Percentiles rank a stretch among this genome's conserved stretches.
Evolutionary conservation across 2,329 filamentous ascomycete species (phyloP).

Genomic region (Verticillium nonalfalfae): DNA sequence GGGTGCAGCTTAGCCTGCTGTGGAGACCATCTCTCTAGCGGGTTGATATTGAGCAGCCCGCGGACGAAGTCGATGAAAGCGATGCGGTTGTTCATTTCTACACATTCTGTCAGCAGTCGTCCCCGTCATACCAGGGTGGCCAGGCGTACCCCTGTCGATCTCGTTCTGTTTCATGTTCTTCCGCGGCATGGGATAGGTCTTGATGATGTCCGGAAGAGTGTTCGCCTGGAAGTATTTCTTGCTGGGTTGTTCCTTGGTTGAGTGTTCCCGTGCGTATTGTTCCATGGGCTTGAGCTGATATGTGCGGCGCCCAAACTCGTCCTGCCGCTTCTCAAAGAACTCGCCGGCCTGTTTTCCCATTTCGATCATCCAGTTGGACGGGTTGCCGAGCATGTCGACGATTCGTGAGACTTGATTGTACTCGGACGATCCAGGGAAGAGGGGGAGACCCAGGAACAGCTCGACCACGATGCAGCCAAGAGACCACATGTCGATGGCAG

Average conservation of each 20-base stretch:
- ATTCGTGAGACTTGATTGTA: slow-evolving; percentile 98
- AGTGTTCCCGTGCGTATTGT: slow-evolving; percentile 91
- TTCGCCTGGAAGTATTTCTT: slow-evolving; percentile 99
- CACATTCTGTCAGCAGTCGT: slow-evolving; percentile 11
- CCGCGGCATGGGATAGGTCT: slow-evolving; percentile 93
- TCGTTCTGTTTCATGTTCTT: slow-evolving; percentile 99
- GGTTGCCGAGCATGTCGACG: slow-evolving; percentile 94
- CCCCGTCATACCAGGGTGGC: slow-evolving; percentile 4
- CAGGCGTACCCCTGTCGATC: slow-evolving; percentile 75
- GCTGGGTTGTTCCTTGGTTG: slow-evolving; percentile 96
- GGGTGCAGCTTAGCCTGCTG: slow-evolving; percentile 96
- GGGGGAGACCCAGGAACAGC: slow-evolving; percentile 84
- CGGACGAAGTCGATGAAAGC: slow-evolving; percentile 98
- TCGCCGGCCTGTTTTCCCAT: slow-evolving; percentile 97
- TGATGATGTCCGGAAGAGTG: slow-evolving; percentile 93
- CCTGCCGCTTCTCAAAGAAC: slow-evolving; percentile 88
- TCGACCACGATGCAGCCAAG: slow-evolving; percentile 97
- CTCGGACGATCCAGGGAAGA: slow-evolving; percentile 96
- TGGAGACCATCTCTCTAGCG: slow-evolving; percentile 93
- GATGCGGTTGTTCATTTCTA: slow-evolving; percentile 97
- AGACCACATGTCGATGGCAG: slow-evolving; percentile 99
- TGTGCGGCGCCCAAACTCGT: slow-evolving; percentile 86
- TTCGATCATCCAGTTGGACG: slow-evolving; percentile 98
- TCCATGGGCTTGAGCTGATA: slow-evolving; percentile 97
- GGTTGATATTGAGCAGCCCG: slow-evolving; percentile 88